Conservation (phyloP, 805 yeast species). For the Cyberlindnera misumaiensis region DNA sequence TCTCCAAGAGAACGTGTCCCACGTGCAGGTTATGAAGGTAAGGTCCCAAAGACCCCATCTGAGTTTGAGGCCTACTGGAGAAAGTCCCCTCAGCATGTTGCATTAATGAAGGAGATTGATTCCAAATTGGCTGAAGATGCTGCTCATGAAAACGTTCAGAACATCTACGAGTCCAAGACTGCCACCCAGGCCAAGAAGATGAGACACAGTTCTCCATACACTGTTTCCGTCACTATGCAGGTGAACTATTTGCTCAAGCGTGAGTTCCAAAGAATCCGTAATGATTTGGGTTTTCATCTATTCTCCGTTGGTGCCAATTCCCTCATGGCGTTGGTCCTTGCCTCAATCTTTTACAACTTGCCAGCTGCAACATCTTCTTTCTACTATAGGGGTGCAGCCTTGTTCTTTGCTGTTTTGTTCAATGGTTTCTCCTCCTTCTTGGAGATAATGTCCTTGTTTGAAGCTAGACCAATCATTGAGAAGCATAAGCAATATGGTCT, state of each 20-base stretch:
- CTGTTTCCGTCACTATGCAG: constrained; percentile 46
- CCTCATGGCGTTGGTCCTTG: constrained; percentile 46
- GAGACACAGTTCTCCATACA: constrained; percentile 44
- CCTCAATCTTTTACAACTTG: constrained; percentile 54
- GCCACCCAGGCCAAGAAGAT: constrained; percentile 46
- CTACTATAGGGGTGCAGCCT: constrained; percentile 51
- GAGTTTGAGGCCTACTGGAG: constrained; percentile 50
- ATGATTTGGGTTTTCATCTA: constrained; percentile 40
- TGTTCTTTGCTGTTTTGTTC: constrained; percentile 62
- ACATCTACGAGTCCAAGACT: constrained; percentile 36
- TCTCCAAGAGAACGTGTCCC: constrained; percentile 45
- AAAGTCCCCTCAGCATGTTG: constrained; percentile 34
- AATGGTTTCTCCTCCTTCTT: constrained; percentile 55
- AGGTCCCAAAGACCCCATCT: constrained; percentile 44
- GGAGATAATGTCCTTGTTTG: constrained; percentile 36
- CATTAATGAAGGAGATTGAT: constrained; percentile 8
- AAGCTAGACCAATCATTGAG: constrained; percentile 44
- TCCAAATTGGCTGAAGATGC: constrained; percentile 1
- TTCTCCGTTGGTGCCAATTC: constrained; percentile 38
- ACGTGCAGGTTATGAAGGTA: constrained; percentile 35
- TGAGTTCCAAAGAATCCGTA: constrained; percentile 41
- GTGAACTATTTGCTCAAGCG: constrained; percentile 39
- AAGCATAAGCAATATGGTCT: constrained; percentile 53
- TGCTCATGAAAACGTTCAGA: constrained; percentile 32
- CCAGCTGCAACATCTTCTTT: constrained; percentile 37